Conservation (phyloP, 1,139 yeast species). For the Yamadazyma blattariae region DNA sequence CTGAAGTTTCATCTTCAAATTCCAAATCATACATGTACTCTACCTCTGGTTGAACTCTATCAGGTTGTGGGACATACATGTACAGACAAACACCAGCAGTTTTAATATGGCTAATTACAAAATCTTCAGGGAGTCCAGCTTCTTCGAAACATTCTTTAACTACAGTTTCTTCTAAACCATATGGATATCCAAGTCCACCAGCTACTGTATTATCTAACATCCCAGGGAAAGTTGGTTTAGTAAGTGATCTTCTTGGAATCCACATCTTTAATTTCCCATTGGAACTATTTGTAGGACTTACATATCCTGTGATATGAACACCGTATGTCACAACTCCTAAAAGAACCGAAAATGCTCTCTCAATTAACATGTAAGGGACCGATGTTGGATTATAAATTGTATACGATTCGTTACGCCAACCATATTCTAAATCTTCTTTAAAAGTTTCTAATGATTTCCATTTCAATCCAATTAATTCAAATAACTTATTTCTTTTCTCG, state of each 20-base stretch:
- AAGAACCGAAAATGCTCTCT: constrained; percentile 76
- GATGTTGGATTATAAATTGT: constrained; percentile 58
- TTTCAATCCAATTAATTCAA: constrained; percentile 40
- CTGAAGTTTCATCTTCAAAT: constrained; percentile 45
- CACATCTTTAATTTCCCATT: constrained; percentile 59
- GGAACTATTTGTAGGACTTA: constrained; percentile 36
- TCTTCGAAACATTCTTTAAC: constrained; percentile 88
- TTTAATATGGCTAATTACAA: constrained; percentile 43
- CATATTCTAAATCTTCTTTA: constrained; percentile 45
- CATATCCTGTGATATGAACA: constrained; percentile 78
- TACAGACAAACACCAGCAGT: constrained; percentile 72
- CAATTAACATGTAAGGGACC: constrained; percentile 63
- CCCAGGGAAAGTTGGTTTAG: constrained; percentile 86
- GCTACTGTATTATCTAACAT: constrained; percentile 93
- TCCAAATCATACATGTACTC: constrained; percentile 74
- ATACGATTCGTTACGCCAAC: constrained; percentile 89
- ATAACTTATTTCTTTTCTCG: constrained; percentile 44
- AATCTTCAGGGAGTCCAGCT: constrained; percentile 66
- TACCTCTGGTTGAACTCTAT: constrained; percentile 80
- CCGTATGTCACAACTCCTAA: constrained; percentile 91
- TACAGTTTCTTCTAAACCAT: constrained; percentile 72
- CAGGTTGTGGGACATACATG: constrained; percentile 41
- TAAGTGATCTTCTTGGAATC: constrained; percentile 77
- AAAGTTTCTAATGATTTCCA: constrained; percentile 42
- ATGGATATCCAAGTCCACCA: constrained; percentile 88